phyloP scores from a whole-genome alignment of 192 early-diverging fungal species.

The Gamsiella multidivaricata region DNA sequence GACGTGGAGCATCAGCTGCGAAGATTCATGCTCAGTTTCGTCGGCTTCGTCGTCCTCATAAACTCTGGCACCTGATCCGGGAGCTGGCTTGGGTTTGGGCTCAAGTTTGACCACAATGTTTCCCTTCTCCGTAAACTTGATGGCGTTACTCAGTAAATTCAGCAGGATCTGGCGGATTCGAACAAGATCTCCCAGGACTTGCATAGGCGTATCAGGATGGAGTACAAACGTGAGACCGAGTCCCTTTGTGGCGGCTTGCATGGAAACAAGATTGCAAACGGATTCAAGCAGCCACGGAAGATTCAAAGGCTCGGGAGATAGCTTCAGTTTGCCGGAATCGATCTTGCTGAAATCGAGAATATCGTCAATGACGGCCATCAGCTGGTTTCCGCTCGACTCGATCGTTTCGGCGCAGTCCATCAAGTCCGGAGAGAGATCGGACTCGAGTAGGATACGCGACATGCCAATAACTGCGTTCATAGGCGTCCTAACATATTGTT shows the following conservation, averaged over 20 bases:
- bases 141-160: conserved; percentile 66
- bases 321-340: conserved; percentile 79
- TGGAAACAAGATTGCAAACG: conserved; percentile 50
- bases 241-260: conserved; percentile 42
- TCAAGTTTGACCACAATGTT: conserved; percentile 54
- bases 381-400: conserved; percentile 54
- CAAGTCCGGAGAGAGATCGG: conserved; percentile 74
- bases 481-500: conserved; percentile 69
- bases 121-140: conserved; percentile 64
- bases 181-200: conserved; percentile 62
- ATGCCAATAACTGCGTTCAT: conserved; percentile 83
- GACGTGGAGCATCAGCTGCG: conserved; percentile 8
- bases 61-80: conserved; percentile 5
- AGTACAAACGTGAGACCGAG: conserved; percentile 47
- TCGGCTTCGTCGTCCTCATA: conserved; percentile 45
- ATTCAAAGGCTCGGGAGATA: conserved; percentile 72
- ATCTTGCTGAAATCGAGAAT: conserved; percentile 85
- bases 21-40: conserved; percentile 14
- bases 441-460: conserved; percentile 75
- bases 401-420: conserved; percentile 67
- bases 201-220: conserved; percentile 52
- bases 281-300: conserved; percentile 58
- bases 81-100: conserved; percentile 31
- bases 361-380: conserved; percentile 75
- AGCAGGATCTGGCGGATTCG: conserved; percentile 65